Evolutionary conservation across 257 asterid species (phyloP), one percentile per base, ranked within the genome.

Genomic region (Gynochthodes officinalis): DNA sequence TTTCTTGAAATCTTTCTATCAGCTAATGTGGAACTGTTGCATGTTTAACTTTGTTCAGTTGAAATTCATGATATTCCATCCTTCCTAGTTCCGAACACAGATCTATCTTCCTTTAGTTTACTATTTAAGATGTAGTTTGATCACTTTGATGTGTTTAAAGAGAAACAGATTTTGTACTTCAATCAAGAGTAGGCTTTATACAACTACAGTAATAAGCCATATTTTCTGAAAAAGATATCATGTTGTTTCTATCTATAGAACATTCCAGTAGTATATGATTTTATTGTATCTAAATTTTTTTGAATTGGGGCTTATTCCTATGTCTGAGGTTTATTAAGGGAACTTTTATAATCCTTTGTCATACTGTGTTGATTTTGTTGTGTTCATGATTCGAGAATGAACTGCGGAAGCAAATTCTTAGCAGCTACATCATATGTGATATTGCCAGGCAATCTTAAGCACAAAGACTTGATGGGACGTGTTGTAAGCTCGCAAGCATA

Each of bases 401-500:
- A 33, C 5, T 46, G 35, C 7, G 28, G 10, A 39, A 21, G 9
- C 67, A 59, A 73, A 59, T 33, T 5, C 33, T 72, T 52, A 11
- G 42, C 65, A 53, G 32, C 42, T n/a, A 32, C 59, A 13, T 30
- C 65, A 18, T 71, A 64, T 77, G 59, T 77, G 43, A 71, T 55
- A 59, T 61, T 83, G 64, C 73, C 90, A 91, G 96, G 97, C 77
- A 91, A 91, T 77, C 89, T 91, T 60, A 91, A 88, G 86, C 97
- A 91, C 64, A 91, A 91, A 79, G 88, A 91, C 77, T 84, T 91
- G 86, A 86, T 64, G 88, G 96, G 97, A 67, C 91, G 86, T 59
- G 75, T 88, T 70, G 93, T 91, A 39, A 88, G 97, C 88, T 91
- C 97, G 64, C 97, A 91, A 81, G 97, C 91, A 64, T 91, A 91